Evolutionary conservation across 192 early-diverging fungal genomes (phyloP).

Genomic region (Linnemannia exigua): DNA sequence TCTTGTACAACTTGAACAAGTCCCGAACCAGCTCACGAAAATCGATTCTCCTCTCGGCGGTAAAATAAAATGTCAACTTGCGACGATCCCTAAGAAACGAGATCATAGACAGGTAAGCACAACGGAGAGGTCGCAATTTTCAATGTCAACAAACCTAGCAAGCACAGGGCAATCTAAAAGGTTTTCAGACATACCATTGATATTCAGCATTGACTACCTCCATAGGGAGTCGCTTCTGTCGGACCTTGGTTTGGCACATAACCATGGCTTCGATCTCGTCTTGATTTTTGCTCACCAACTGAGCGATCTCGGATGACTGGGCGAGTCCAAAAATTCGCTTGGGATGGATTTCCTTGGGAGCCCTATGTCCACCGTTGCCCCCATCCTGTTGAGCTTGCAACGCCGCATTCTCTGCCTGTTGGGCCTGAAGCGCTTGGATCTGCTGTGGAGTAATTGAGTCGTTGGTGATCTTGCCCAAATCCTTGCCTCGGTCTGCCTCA

Average conservation of each 20-base stretch:
- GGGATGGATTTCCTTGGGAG: conserved; percentile 83
- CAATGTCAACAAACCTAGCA: too few species aligned
- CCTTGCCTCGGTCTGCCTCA: conserved; percentile 92
- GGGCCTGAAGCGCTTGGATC: conserved; percentile 61
- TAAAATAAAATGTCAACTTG: conserved; percentile 98
- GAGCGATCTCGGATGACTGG: conserved; percentile 83
- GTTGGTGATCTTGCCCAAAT: conserved; percentile 89
- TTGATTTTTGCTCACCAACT: conserved; percentile 83
- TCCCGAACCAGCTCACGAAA: conserved; percentile 97
- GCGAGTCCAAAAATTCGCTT: conserved; percentile 94
- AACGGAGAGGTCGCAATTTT: too few species aligned
- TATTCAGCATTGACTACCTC: conserved; percentile 97
- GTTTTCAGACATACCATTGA: conserved; percentile 84
- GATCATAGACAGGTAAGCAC: neutral
- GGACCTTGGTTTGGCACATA: conserved; percentile 91
- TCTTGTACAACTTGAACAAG: conserved; percentile 98
- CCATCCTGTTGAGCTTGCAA: conserved; percentile 66
- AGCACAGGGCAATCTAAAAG: too few species aligned
- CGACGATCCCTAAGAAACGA: conserved; percentile 84
- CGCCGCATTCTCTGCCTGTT: conserved; percentile 53
- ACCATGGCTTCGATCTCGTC: conserved; percentile 92
- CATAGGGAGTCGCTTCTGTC: conserved; percentile 94
- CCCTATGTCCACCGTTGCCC: conserved; percentile 64
- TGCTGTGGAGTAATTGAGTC: conserved; percentile 72
- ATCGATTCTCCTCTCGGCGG: conserved; percentile 93